Base-by-base conservation (phyloP, 768 basidiomycete genomes). In the Amylocystis lapponica region DNA sequence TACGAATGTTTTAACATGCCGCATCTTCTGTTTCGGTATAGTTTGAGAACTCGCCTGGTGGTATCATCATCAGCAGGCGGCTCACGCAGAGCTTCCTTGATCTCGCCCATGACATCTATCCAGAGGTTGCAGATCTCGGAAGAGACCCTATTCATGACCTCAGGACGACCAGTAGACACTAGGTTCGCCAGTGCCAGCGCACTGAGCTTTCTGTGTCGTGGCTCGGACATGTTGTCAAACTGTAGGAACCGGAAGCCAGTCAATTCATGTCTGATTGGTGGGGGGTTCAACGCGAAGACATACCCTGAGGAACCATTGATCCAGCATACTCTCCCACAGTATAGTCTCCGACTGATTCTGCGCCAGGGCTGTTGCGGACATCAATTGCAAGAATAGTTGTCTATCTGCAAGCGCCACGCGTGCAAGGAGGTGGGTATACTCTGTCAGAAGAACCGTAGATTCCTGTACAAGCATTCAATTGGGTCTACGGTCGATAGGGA, bases 171-270 rank as follows among this genome's bases (percentile, higher is more conserved):
- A 0, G 88, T 89, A 0, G 86, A 77, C 27, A 88, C 79, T 3
- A 94, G 72, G 33, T 75, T 68, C 2, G 87, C 86, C 33, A 88
- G 76, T 2, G 85, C 89, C 70, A 95, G 83, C 10, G 90, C 88
- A 20, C 78, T 67, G 43, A 95, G 69, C 66, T 95, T 95, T 45
- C 92, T 81, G 48, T 85, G 76, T 9, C 83, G 76, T 1, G 88
- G 81, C 58, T 93, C 87, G 13, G 86, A 85, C 80, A 93, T 86
- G 57, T 83, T 86, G 61, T 95, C 92, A 59, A 93, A 90, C 92
- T 95, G 53, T 2, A 36, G 14, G 14, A 48, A 14, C 44, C 39
- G 39, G 42, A 10, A 47, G 34, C 36, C n/a, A n/a, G 29, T 16
- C 21, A 14, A 52, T n/a, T 23, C n/a, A 22, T 41, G n/a, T 34